A percentile compares a stretch with the other conserved stretches of the same genome.
These are phyloP conservation scores for Coelastrella sp. DNA, from an alignment of 139 green algal genomes.

Conservation along the genomic window DNA sequence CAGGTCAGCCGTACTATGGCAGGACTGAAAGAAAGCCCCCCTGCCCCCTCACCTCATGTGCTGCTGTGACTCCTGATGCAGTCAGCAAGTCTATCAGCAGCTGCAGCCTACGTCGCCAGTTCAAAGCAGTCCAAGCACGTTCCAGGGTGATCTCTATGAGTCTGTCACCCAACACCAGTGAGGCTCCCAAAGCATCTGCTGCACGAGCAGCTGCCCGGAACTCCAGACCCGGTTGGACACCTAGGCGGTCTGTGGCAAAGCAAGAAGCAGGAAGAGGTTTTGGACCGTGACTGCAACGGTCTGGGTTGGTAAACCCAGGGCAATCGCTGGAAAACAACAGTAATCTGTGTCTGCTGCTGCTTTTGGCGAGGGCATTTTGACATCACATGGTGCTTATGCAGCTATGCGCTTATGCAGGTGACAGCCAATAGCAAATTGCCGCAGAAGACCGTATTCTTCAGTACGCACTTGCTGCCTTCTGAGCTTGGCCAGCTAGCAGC, in stretches of 20 bases:
- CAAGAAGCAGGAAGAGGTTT: background rate
- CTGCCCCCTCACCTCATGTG: background rate
- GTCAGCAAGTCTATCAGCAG: constrained; percentile 64
- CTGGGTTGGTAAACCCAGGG: no score
- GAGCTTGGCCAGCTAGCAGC: constrained; percentile 59
- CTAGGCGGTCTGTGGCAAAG: constrained; percentile 31
- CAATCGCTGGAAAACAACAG: no score
- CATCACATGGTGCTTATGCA: no score
- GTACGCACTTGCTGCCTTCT: constrained; percentile 45
- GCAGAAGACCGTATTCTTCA: no score
- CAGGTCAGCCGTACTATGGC: no score
- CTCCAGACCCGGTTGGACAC: constrained; percentile 65
- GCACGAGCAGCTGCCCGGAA: constrained; percentile 73
- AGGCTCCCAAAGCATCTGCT: constrained; percentile 54
- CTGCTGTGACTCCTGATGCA: background rate
- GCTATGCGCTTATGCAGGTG: no score
- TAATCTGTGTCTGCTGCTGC: no score
- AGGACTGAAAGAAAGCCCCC: background rate
- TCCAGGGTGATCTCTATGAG: constrained; percentile 87
- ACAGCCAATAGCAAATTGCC: no score
- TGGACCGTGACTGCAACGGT: no score
- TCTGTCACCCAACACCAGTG: constrained; percentile 87
- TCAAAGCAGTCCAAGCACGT: constrained; percentile 76
- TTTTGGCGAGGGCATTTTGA: no score
- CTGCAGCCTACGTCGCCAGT: constrained; percentile 32